Base-by-base conservation (phyloP, 306 rosid species). In the Glycine latifolia region DNA sequence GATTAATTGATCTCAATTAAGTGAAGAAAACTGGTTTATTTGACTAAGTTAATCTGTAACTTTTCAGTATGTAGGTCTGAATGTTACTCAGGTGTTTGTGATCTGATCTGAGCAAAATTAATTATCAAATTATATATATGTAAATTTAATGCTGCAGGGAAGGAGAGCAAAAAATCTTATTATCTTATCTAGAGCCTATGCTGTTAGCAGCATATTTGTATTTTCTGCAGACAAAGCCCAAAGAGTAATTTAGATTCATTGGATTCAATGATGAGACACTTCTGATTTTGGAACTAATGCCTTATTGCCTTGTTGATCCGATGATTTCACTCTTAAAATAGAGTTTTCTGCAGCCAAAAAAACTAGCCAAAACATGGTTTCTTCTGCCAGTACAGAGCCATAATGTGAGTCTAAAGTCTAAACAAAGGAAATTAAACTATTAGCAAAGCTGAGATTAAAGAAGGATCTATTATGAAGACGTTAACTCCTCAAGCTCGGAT, bases 291-390 rank as follows among this genome's bases (percentile, higher is more conserved):
- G 79, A 84, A 67, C 78, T 86, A 76, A 81, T 26, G 31, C 2
- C 31, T 26, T 26, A 26, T 26, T 88, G 81, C 81, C 81, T 9
- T 66, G 56, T 73, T 55, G 79, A 75, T 78, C 86, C 37, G 81
- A 81, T 13, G 77, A 78, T 63, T 46, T 81, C 33, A 56, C 79
- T 69, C 80, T 86, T 33, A 76, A 81, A 79, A 76, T 73, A 74
- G 74, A 79, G 71, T 72, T 75, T 72, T 86, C 84, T 39, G 80
- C 71, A 26, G 87, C 85, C 9, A 71, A 85, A 56, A 81, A 75
- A 72, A 71, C 83, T 11, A 54, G 41, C 66, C 55, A 78, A 46
- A 77, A 55, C 12, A 55, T 75, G 43, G 83, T 76, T 76, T 79
- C 49, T 41, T 43, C 31, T 63, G 8, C 10, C 15, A 37, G 33